Conservation (phyloP, 768 basidiomycete species). For the Hygrocybe coccinea region DNA sequence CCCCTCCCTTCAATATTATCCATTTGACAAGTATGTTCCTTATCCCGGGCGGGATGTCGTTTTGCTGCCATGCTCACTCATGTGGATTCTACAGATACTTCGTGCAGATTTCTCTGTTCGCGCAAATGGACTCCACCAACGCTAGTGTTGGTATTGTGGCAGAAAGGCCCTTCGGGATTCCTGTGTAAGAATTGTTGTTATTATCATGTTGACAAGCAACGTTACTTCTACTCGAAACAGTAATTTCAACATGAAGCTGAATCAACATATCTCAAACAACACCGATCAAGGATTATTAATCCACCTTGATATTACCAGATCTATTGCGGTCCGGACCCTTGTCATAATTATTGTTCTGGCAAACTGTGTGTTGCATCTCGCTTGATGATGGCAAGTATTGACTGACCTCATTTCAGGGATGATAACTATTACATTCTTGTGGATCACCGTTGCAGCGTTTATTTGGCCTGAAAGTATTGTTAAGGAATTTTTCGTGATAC, state of each 20-base stretch:
- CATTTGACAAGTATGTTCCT: background rate
- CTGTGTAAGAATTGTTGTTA: background rate
- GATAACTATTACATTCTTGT: background rate
- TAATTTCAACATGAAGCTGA: background rate
- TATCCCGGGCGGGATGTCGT: background rate
- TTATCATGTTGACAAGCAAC: background rate
- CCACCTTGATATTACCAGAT: background rate
- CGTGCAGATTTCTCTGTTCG: background rate
- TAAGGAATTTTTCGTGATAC: conserved; percentile 20
- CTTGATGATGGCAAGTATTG: background rate
- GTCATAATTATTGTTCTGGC: background rate
- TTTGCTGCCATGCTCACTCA: background rate
- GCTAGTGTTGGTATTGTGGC: background rate
- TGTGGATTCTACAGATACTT: background rate
- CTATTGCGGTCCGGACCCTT: background rate
- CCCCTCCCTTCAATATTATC: background rate
- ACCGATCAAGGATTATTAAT: background rate
- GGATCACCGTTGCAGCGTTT: background rate
- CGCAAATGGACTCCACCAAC: background rate
- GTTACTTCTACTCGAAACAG: background rate
- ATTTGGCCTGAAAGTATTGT: conserved; percentile 9
- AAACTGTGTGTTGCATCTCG: background rate
- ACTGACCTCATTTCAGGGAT: background rate
- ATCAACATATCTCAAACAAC: background rate
- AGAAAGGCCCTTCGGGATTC: background rate